A percentile compares a stretch with the other conserved stretches of the same genome.
phyloP scores from a whole-genome alignment of 371 early-diverging fungal genomes.

The Encephalitozoon cuniculi region DNA sequence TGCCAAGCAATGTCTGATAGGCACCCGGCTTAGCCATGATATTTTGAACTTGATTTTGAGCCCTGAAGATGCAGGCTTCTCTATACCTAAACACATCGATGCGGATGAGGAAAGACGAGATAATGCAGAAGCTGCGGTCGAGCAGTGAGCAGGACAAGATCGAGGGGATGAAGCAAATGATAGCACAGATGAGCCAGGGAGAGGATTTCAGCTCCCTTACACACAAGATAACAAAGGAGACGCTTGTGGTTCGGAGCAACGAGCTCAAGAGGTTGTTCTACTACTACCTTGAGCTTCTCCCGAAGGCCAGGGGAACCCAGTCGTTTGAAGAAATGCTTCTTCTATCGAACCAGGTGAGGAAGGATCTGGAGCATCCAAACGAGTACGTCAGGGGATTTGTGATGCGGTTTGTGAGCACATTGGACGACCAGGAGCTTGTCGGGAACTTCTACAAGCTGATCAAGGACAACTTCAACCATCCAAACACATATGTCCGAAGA shows the following conservation, averaged over 20 bases:
- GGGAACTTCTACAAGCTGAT: slow-evolving; percentile 21
- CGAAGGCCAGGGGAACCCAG: slow-evolving; percentile 35
- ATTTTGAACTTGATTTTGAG: slow-evolving; percentile 4
- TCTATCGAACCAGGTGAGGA: slow-evolving; percentile 74
- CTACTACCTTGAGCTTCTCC: slow-evolving; percentile 51
- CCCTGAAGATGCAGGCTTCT: slow-evolving; percentile 32
- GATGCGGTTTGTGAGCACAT: slow-evolving; percentile 80
- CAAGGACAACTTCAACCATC: slow-evolving; percentile 67
- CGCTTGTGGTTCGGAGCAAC: slow-evolving; percentile 46
- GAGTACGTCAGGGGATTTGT: slow-evolving; percentile 91
- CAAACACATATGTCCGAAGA: slow-evolving; percentile 86
- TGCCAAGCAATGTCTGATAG: not conserved
- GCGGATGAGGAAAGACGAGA: slow-evolving; percentile 23
- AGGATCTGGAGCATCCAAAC: slow-evolving; percentile 92
- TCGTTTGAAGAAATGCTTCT: slow-evolving; percentile 50
- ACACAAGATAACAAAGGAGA: slow-evolving; percentile 26
- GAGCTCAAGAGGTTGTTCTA: slow-evolving; percentile 56
- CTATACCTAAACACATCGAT: slow-evolving; percentile 18
- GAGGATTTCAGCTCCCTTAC: not conserved
- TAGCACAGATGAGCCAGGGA: slow-evolving; percentile 13
- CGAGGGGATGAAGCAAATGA: slow-evolving; percentile 14
- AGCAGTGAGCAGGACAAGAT: slow-evolving; percentile 8
- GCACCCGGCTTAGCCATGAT: not conserved
- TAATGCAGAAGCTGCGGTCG: slow-evolving; percentile 1
- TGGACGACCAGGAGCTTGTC: slow-evolving; percentile 74